phyloP scores from a whole-genome alignment of 768 basidiomycete species.

The Rickenella mellea region DNA sequence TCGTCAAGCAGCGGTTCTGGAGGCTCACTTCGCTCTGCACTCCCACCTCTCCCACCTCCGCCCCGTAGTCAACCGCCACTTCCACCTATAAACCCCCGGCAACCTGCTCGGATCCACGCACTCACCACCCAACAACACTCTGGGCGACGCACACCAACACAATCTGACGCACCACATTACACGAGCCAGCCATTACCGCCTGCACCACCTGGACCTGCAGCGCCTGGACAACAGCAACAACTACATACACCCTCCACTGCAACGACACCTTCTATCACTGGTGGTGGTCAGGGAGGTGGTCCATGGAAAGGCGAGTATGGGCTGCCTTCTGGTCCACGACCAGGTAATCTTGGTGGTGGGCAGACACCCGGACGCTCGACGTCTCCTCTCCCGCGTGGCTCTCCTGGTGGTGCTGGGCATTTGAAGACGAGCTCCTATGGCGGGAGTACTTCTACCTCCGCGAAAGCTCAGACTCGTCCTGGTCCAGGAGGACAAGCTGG shows the following conservation, averaged over 20 bases:
- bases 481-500: background rate
- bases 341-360: conserved; percentile 36
- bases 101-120: conserved; percentile 5
- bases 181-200: conserved; percentile 25
- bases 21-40: conserved; percentile 30
- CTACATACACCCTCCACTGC: background rate
- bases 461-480: background rate
- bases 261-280: conserved; percentile 3
- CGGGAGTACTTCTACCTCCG: background rate
- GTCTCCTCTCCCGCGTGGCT: conserved; percentile 24
- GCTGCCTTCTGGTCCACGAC: conserved; percentile 53
- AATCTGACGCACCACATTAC: conserved; percentile 35
- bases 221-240: background rate
- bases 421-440: background rate
- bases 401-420: background rate
- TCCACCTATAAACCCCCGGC: conserved; percentile 22
- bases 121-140: conserved; percentile 22
- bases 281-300: background rate
- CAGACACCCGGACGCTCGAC: conserved; percentile 21
- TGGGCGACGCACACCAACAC: conserved; percentile 48
- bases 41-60: conserved; percentile 62
- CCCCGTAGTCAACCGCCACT: conserved; percentile 59
- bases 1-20: conserved; percentile 23
- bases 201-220: no score
- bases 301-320: conserved; percentile 30